These are phyloP conservation scores for Musa acuminata DNA, from an alignment of 176 grass and related monocot genomes.

Conservation along the genomic window DNA sequence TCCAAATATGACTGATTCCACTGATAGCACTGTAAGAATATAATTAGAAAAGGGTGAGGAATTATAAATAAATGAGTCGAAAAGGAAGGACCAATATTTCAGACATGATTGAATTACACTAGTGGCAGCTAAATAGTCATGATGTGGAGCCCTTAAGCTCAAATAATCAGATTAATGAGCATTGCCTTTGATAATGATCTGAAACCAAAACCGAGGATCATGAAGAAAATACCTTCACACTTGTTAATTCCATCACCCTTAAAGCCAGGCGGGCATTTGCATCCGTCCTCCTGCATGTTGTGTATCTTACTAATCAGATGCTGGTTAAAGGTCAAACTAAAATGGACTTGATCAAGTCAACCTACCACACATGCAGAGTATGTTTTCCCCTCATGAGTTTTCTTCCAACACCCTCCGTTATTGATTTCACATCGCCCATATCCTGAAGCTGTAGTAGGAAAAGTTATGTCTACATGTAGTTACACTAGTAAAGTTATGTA, in stretches of 20 bases:
- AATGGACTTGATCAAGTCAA: neutral
- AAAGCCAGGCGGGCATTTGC: constrained; percentile 76
- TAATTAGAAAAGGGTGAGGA: neutral
- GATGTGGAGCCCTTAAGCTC: neutral
- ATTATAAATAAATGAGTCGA: neutral
- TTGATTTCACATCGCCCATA: constrained; percentile 78
- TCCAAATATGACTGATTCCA: neutral
- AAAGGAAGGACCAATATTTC: neutral
- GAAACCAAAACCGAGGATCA: neutral
- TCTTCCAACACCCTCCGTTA: constrained; percentile 96
- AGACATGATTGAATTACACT: neutral
- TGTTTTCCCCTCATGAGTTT: constrained; percentile 47
- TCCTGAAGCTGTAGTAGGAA: constrained; percentile 49
- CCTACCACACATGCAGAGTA: constrained; percentile 84
- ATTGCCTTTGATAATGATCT: neutral
- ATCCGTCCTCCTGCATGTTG: constrained; percentile 58
- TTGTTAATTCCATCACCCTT: constrained; percentile 67
- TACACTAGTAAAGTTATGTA: neutral
- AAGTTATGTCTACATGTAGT: neutral
- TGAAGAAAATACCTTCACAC: constrained; percentile 61
- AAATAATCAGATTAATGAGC: neutral
- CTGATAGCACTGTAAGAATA: neutral
- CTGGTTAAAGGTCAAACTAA: constrained; percentile 4
- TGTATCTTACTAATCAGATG: neutral
- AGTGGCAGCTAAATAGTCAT: neutral